Evolutionary conservation across 495 filamentous ascomycete species (phyloP).

Genomic region (Staphylotrichum longicolle): DNA sequence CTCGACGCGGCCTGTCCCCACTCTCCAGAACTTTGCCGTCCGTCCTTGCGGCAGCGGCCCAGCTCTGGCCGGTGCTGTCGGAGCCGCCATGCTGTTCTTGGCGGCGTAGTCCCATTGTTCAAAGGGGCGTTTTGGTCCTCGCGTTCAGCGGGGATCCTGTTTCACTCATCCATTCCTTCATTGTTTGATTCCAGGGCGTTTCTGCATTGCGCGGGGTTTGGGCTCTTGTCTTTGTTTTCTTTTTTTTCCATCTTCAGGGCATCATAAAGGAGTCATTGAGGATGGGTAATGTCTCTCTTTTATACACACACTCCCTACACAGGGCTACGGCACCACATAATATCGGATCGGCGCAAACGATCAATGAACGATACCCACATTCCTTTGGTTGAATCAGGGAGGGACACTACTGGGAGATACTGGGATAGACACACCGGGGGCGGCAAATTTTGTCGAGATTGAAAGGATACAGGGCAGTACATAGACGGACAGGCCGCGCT

Average conservation of each 20-base stretch:
- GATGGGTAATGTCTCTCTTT: background rate
- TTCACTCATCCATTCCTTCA: background rate
- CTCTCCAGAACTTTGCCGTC: slow-evolving; percentile 38
- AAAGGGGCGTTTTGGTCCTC: background rate
- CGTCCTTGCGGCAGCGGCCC: slow-evolving; percentile 21
- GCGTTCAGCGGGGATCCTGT: background rate
- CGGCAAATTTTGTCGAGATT: background rate
- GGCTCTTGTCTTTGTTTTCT: slow-evolving; percentile 4
- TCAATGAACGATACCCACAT: slow-evolving; percentile 13
- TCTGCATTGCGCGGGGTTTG: slow-evolving; percentile 19
- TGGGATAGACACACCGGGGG: slow-evolving; percentile 11
- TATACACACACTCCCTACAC: background rate
- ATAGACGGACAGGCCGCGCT: slow-evolving; percentile 12
- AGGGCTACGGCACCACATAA: slow-evolving; percentile 5
- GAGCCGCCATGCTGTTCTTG: slow-evolving; percentile 24
- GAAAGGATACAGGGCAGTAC: background rate
- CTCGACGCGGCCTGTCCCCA: slow-evolving; percentile 26
- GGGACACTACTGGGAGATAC: background rate
- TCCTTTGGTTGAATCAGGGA: slow-evolving; percentile 11
- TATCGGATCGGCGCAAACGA: slow-evolving; percentile 8
- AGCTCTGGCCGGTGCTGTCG: slow-evolving; percentile 33
- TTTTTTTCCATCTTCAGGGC: slow-evolving; percentile 5
- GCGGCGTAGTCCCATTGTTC: background rate
- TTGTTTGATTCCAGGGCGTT: slow-evolving; percentile 7
- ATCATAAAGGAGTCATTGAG: slow-evolving; percentile 9